phyloP scores from a whole-genome alignment of 148 eudicot genomes.

The Camellia japonica region DNA sequence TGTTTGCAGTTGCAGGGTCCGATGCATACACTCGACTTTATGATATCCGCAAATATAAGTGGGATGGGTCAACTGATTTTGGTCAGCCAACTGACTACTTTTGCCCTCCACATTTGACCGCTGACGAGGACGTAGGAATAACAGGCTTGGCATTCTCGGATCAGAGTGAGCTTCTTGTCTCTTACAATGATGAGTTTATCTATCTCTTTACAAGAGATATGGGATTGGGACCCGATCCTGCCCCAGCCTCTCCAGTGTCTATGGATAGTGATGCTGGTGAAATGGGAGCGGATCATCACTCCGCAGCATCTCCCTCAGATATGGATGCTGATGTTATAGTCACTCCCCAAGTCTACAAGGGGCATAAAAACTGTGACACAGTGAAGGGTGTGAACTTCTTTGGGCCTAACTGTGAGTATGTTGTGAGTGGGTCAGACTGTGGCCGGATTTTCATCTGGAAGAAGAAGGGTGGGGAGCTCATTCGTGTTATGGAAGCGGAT shows the following conservation, averaged over 20 bases:
- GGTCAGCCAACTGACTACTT: conserved; percentile 71
- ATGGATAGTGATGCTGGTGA: conserved; percentile 37
- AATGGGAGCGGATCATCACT: conserved; percentile 20
- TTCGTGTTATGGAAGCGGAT: conserved; percentile 90
- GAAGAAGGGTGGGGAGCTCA: conserved; percentile 69
- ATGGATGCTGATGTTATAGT: conserved; percentile 32
- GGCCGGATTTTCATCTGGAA: conserved; percentile 89
- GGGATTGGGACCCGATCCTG: conserved; percentile 72
- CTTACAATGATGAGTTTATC: conserved; percentile 70
- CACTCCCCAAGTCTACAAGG: conserved; percentile 71
- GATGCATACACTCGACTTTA: conserved; percentile 81
- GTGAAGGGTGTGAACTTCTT: conserved; percentile 87
- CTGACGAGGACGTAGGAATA: conserved; percentile 57
- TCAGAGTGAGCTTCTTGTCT: conserved; percentile 83
- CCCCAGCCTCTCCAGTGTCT: conserved; percentile 36
- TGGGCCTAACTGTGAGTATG: conserved; percentile 86
- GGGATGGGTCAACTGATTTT: conserved; percentile 69
- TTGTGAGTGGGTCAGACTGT: conserved; percentile 95
- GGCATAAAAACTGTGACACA: conserved; percentile 67
- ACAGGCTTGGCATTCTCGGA: conserved; percentile 91
- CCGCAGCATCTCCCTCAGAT: conserved; percentile 22
- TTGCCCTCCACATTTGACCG: conserved; percentile 80
- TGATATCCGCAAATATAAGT: conserved; percentile 74
- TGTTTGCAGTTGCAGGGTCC: conserved; percentile 83
- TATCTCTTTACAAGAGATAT: conserved; percentile 70